Base-by-base conservation (phyloP, 2,329 filamentous ascomycete genomes). In the Clonostachys solani region DNA sequence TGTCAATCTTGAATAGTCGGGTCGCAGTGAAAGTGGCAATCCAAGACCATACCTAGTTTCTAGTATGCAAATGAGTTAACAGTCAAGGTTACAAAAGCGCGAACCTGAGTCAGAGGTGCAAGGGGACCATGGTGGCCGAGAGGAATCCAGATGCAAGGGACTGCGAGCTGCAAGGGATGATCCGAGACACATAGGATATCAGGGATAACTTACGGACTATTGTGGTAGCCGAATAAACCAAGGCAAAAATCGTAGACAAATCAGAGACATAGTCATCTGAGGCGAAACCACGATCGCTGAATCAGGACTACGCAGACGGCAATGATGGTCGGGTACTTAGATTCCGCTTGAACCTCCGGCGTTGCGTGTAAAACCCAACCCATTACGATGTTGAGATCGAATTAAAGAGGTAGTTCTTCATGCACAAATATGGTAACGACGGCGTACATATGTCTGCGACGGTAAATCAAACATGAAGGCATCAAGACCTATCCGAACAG, bases 21-120 rank as follows among this genome's bases (percentile, higher is more conserved):
- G 77, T 1, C 77, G 68, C 6, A 64, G 50, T 7, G 46, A 50
- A 9, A 78, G 46, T 0, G 75, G 72, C 3, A 80, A 58, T 1
- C 77, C 77, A 3, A 80, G 64, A 16, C 77, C 76, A 50, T 74
- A 80, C 59, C 70, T 69, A 5, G 75, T 78, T 61, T 80, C 74
- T 77, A 51, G 10, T 9, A 29, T 29, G 23, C 23, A 29, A 29
- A 29, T 29, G 2, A 29, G 23, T 29, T 3, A 43, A 12, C n/a
- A 13, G 12, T 43, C 12, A 23, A n/a, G n/a, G 23, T 18, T 42
- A 33, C 18, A 2, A n/a, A 13, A 12, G 12, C 8, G 12, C 13
- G 29, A 16, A 13, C 5, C 12, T 43, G n/a, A 36, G n/a, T 8
- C 3, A 29, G n/a, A 29, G 6, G 23, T 29, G 7, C 23, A 29